phyloP scores from a whole-genome alignment of 441 rosid genomes.

The Bruguiera hainesii region DNA sequence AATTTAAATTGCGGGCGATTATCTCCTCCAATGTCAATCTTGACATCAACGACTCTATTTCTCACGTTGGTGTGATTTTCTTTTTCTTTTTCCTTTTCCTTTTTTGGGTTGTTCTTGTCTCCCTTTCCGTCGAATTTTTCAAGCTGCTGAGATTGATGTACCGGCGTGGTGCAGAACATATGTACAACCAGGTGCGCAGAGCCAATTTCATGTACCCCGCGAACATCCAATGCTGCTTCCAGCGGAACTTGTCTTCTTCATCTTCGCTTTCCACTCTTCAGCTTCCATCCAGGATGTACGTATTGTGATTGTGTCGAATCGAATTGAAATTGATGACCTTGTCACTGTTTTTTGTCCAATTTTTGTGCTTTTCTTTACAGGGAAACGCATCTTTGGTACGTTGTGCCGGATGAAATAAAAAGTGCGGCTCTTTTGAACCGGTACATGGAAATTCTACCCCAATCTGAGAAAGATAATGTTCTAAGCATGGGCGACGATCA shows the following conservation, averaged over 20 bases:
- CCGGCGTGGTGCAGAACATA: too few species aligned
- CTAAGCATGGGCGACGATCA: conserved; percentile 41
- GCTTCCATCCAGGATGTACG: conserved; percentile 71
- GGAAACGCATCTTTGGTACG: conserved; percentile 88
- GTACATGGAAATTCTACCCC: conserved; percentile 68
- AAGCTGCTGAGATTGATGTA: too few species aligned
- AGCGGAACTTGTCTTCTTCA: conserved; percentile 35
- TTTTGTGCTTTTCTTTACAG: conserved; percentile 27
- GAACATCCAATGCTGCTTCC: conserved; percentile 36
- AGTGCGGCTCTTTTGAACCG: conserved; percentile 49
- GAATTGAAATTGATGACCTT: not conserved
- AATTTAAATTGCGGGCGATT: too few species aligned
- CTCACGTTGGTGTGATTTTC: too few species aligned
- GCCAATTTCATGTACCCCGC: not conserved
- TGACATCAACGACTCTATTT: too few species aligned
- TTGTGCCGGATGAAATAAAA: conserved; percentile 69
- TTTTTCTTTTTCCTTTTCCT: too few species aligned
- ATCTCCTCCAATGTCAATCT: too few species aligned
- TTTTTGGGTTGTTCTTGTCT: too few species aligned
- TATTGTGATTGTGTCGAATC: not conserved
- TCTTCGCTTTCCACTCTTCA: conserved; percentile 47
- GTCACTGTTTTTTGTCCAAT: not conserved
- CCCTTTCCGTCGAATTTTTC: too few species aligned
- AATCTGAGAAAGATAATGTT: conserved; percentile 59
- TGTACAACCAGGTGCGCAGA: too few species aligned